phyloP scores from a whole-genome alignment of 2,329 filamentous ascomycete genomes.

The Penicillium sp. region DNA sequence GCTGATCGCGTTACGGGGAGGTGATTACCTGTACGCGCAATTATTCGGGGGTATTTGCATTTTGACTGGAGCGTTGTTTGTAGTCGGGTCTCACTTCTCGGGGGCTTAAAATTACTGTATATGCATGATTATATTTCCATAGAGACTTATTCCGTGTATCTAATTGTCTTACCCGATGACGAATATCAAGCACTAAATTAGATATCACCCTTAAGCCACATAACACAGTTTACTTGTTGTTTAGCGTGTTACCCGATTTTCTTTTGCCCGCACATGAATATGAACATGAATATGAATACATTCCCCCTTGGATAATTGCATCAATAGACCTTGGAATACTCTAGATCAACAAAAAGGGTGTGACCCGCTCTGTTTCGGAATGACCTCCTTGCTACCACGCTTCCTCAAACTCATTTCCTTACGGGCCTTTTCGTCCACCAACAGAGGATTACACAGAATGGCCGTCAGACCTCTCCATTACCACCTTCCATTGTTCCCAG shows the following conservation, averaged over 20 bases:
- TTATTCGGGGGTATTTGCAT: constrained; percentile 42
- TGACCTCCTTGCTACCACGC: neutral
- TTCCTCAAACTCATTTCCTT: neutral
- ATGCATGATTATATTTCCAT: neutral
- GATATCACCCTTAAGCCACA: neutral
- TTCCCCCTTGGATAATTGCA: neutral
- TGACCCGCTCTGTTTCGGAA: neutral
- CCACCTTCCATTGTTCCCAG: constrained; percentile 11
- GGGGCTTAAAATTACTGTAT: neutral
- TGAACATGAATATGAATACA: neutral
- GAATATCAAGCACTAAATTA: neutral
- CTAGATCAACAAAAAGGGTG: neutral
- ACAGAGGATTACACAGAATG: constrained; percentile 4
- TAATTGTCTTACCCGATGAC: neutral
- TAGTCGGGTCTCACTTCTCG: constrained; percentile 9
- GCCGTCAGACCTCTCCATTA: constrained; percentile 6
- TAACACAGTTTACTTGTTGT: neutral
- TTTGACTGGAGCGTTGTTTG: constrained; percentile 11
- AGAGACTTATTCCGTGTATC: neutral
- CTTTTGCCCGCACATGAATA: neutral
- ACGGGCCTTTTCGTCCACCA: neutral
- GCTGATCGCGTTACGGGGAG: constrained; percentile 42
- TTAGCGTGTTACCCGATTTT: neutral
- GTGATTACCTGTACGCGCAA: constrained; percentile 47
- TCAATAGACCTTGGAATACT: neutral